These are phyloP conservation scores for Austroboletus novae-zelandiae DNA, from an alignment of 1,284 basidiomycete genomes.

Conservation along the genomic window DNA sequence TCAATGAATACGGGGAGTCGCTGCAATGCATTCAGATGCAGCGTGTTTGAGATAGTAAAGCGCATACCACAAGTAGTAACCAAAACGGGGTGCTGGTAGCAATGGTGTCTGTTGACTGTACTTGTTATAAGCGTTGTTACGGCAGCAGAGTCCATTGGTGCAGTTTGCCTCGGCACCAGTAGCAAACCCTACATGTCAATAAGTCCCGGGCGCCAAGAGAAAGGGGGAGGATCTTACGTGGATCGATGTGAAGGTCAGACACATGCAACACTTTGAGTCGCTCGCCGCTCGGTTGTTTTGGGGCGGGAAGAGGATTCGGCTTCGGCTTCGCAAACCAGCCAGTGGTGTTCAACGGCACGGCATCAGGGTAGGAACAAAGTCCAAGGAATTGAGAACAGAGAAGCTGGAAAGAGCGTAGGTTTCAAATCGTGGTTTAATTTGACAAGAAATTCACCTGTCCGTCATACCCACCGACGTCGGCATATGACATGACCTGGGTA, in stretches of 20 bases:
- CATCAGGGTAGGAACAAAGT: slow-evolving; percentile 50
- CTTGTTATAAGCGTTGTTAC: slow-evolving; percentile 53
- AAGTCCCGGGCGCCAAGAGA: neutral
- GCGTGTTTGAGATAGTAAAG: neutral
- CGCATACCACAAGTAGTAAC: slow-evolving; percentile 57
- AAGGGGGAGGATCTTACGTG: slow-evolving; percentile 40
- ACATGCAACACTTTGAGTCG: slow-evolving; percentile 73
- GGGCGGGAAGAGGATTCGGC: slow-evolving; percentile 57
- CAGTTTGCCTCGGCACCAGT: slow-evolving; percentile 77
- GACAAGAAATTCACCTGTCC: slow-evolving; percentile 50
- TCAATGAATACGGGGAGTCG: slow-evolving; percentile 68
- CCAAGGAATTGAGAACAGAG: slow-evolving; percentile 55
- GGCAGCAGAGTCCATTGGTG: slow-evolving; percentile 67
- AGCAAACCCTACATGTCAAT: slow-evolving; percentile 51
- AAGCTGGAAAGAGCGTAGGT: slow-evolving; percentile 32
- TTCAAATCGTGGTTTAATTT: slow-evolving; percentile 23
- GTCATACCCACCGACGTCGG: slow-evolving; percentile 65
- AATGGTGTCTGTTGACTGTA: slow-evolving; percentile 50
- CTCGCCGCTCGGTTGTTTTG: slow-evolving; percentile 57
- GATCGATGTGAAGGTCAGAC: slow-evolving; percentile 78
- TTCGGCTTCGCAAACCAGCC: slow-evolving; percentile 67
- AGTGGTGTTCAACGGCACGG: slow-evolving; percentile 51
- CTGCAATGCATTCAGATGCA: slow-evolving; percentile 36
- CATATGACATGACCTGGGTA: slow-evolving; percentile 66
- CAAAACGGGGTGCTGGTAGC: slow-evolving; percentile 65